Base-by-base conservation (phyloP, 2,329 filamentous ascomycete species). In the Aspergillus felis region DNA sequence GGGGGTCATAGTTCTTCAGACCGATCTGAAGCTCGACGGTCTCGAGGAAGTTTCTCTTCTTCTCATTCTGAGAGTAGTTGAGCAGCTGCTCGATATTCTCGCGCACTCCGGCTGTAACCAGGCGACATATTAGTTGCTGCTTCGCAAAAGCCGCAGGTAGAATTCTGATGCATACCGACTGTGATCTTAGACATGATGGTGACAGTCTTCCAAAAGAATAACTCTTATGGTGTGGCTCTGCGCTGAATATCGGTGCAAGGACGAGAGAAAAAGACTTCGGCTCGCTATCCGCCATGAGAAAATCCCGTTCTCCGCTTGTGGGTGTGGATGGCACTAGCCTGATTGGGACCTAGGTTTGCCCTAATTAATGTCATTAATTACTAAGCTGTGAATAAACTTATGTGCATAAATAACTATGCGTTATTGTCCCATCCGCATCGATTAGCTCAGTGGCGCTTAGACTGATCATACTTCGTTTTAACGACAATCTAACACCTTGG, bases 21-120 rank as follows among this genome's bases (percentile, higher is more conserved):
- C 91, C 91, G 84, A 95, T 94, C 81, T 91, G 86, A 71, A 90
- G 76, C 71, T 81, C 78, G 67, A 96, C 91, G 77, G 90, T 93
- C 85, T 94, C 91, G 78, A 95, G 85, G 84, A 96, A 97, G 87
- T 96, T 96, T 73, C 92, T 85, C 90, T 96, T 96, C 89, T 96
- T 96, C 80, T 90, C 91, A 81, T 96, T 87, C 74, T 84, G 84
- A 77, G 90, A 96, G 89, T 97, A 97, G 76, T 96, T 88, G 74
- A 99, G 89, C 75, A 99, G 86, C 79, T 94, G 86, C 80, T 88
- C 83, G 79, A 97, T 91, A 84, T 97, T 93, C 79, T 86, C 84
- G 86, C 92, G 91, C 86, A 96, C 92, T 90, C 92, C 91, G 86
- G 91, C 91, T 84, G 62, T 67, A 65, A 51, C 53, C 50, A 58